Evolutionary conservation across 495 filamentous ascomycete species (phyloP).

Genomic region (Penicillium maclennaniae): DNA sequence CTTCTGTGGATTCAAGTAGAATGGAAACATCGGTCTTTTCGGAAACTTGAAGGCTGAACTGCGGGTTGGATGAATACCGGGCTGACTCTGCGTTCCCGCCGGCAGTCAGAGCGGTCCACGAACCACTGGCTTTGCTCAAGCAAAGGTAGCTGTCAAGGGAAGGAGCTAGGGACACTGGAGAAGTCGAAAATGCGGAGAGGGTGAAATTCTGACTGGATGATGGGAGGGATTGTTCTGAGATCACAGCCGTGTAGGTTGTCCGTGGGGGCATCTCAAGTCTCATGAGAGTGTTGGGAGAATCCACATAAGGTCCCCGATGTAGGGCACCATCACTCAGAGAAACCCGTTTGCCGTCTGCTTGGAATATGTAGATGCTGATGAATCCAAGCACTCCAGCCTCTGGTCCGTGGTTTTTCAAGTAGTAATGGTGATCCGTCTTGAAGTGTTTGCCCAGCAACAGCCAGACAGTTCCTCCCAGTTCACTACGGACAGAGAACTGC

Average conservation of each 20-base stretch:
- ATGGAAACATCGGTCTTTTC: constrained; percentile 58
- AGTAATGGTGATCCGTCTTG: constrained; percentile 30
- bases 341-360: constrained; percentile 66
- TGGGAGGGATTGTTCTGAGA: constrained; percentile 73
- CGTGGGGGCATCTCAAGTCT: constrained; percentile 60
- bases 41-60: constrained; percentile 65
- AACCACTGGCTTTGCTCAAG: constrained; percentile 48
- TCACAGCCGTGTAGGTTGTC: constrained; percentile 69
- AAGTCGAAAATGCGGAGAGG: constrained; percentile 70
- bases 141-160: constrained; percentile 57
- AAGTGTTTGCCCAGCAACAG: constrained; percentile 83
- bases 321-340: constrained; percentile 64
- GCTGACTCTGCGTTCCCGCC: constrained; percentile 78
- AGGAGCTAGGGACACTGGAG: constrained; percentile 52
- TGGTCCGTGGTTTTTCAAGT: constrained; percentile 19
- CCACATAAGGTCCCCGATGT: constrained; percentile 76
- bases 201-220: constrained; percentile 72
- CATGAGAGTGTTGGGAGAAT: constrained; percentile 87
- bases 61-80: constrained; percentile 77
- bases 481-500: constrained; percentile 68
- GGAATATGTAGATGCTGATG: constrained; percentile 81
- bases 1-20: constrained; percentile 68
- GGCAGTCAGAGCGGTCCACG: constrained; percentile 75
- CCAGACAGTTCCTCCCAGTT: constrained; percentile 65
- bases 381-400: constrained; percentile 54